Evolutionary conservation across 768 basidiomycete species (phyloP).

Genomic region (Rhizopogon vesiculosus): DNA sequence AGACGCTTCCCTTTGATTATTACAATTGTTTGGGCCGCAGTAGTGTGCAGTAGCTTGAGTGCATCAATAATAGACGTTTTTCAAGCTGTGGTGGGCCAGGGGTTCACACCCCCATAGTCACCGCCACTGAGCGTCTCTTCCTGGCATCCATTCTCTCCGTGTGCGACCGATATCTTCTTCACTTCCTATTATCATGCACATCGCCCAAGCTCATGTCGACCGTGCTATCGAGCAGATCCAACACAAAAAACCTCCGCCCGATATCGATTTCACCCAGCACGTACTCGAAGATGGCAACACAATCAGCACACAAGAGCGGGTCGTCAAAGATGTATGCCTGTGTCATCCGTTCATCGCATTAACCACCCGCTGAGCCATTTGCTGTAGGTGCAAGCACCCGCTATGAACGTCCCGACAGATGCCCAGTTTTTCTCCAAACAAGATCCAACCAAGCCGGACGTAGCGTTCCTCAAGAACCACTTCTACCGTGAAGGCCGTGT

Average conservation of each 20-base stretch:
- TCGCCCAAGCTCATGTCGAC: conserved; percentile 30
- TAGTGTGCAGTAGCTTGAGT: not conserved
- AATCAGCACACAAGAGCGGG: conserved; percentile 91
- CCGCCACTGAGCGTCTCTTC: conserved; percentile 6
- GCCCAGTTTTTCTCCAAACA: conserved; percentile 87
- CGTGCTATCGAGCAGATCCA: conserved; percentile 33
- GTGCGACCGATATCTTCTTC: conserved; percentile 3
- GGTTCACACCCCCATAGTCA: not conserved
- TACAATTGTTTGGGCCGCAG: not conserved
- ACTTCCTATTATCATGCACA: conserved; percentile 22
- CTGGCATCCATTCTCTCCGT: not conserved
- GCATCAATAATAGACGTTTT: not conserved
- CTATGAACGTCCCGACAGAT: conserved; percentile 86
- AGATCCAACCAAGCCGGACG: conserved; percentile 88
- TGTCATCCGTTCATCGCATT: conserved; percentile 1
- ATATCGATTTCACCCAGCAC: conserved; percentile 90
- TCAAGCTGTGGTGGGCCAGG: conserved; percentile 1
- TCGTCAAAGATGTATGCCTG: conserved; percentile 84
- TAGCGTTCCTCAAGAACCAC: conserved; percentile 97
- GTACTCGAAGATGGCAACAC: conserved; percentile 87
- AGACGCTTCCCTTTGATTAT: not conserved
- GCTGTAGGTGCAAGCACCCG: conserved; percentile 91
- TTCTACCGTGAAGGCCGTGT: conserved; percentile 95
- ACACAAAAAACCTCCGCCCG: conserved; percentile 44
- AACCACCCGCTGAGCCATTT: not conserved